Evolutionary conservation across 106 monocot genomes (phyloP).

Genomic region (Dendrobium nobile): DNA sequence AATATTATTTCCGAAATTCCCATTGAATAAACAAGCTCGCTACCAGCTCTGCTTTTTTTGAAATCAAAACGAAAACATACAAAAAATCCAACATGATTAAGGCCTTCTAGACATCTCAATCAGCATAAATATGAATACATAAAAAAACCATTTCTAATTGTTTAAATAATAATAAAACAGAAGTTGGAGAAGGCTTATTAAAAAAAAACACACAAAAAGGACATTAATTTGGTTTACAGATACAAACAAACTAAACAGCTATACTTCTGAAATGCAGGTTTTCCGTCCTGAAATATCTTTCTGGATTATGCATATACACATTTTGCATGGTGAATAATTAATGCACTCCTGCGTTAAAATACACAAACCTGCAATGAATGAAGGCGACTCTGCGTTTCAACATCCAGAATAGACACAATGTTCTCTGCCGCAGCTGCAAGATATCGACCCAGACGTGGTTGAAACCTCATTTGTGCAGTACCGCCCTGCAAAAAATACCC

Average conservation of each 20-base stretch:
- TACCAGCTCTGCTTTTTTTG: not conserved
- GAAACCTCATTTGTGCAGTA: constrained; percentile 70
- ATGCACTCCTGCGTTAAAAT: not conserved
- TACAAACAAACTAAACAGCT: not conserved
- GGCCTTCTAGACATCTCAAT: not conserved
- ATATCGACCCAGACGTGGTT: constrained; percentile 59
- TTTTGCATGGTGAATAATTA: not conserved
- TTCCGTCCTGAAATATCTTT: not conserved
- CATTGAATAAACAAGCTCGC: not conserved
- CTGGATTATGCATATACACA: not conserved
- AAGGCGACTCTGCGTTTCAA: constrained; percentile 30
- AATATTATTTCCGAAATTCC: not conserved
- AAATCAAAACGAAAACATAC: not conserved
- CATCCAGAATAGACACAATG: constrained; percentile 30
- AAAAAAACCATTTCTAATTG: not conserved
- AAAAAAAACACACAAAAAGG: not conserved
- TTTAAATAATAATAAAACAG: not conserved
- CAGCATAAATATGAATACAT: not conserved
- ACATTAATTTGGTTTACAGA: not conserved
- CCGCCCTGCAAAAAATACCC: constrained; percentile 38
- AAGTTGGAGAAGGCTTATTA: not conserved
- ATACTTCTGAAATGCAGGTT: not conserved
- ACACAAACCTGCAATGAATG: constrained; percentile 30
- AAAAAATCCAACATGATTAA: not conserved
- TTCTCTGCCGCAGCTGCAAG: constrained; percentile 76